A percentile compares a stretch with the other conserved stretches of the same genome.
These are phyloP conservation scores for Ogataea glucozyma DNA, from an alignment of 805 yeast species.

Conservation along the genomic window DNA sequence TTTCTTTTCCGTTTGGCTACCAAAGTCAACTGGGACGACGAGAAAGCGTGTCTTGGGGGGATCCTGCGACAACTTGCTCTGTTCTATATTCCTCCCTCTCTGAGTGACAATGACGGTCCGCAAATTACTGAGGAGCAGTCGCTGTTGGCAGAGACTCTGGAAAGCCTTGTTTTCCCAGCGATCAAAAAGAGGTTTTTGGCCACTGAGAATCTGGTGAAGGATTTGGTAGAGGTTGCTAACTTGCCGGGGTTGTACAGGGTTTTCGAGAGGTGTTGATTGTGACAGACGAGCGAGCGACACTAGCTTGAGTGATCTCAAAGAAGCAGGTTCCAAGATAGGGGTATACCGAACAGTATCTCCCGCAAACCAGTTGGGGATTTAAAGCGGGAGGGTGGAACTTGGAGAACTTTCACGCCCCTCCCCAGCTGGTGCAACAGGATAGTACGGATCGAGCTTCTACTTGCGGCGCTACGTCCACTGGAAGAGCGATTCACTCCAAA, in stretches of 20 bases:
- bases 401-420: too few relatives aligned
- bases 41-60: conserved; percentile 65
- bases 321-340: too few relatives aligned
- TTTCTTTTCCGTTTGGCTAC: conserved; percentile 65
- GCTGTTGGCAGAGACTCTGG: conserved; percentile 43
- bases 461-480: too few relatives aligned
- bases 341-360: too few relatives aligned
- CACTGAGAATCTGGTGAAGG: conserved; percentile 48
- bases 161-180: conserved; percentile 63
- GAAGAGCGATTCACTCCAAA: too few relatives aligned
- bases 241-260: conserved; percentile 88
- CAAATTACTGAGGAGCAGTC: conserved; percentile 28
- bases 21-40: conserved; percentile 64
- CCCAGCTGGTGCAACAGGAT: too few relatives aligned
- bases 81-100: conserved; percentile 66
- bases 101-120: conserved; percentile 35
- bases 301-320: too few relatives aligned
- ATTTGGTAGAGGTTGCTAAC: conserved; percentile 83
- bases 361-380: too few relatives aligned
- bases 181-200: conserved; percentile 66
- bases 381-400: too few relatives aligned
- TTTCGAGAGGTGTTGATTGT: conserved; percentile 78
- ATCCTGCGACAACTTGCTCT: conserved; percentile 68
- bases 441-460: too few relatives aligned
- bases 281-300: neutral